These are phyloP conservation scores for Perilla frutescens DNA, from an alignment of 257 asterid species.

Conservation along the genomic window DNA sequence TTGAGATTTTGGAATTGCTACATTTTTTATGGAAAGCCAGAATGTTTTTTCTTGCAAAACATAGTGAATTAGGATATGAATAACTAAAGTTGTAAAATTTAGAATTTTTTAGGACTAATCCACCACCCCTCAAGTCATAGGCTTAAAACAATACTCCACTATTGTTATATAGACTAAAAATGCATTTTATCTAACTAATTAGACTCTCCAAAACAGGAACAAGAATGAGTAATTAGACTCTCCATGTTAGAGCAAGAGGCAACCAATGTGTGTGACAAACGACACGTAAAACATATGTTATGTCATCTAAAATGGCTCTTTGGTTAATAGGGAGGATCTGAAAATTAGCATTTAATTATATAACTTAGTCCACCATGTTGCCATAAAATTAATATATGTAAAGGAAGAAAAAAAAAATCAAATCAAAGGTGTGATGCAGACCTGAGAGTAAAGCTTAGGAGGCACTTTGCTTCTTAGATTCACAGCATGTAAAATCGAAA, in stretches of 20 bases:
- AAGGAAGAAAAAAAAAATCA: background rate
- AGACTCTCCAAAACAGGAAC: too few relatives aligned
- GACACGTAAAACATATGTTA: constrained; percentile 63
- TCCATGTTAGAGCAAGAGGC: constrained; percentile 86
- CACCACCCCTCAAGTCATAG: too few relatives aligned
- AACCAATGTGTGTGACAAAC: constrained; percentile 71
- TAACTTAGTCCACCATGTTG: constrained; percentile 8
- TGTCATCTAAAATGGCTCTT: constrained; percentile 64
- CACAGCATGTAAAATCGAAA: constrained; percentile 58
- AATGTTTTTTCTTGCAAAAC: too few relatives aligned
- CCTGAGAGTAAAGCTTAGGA: constrained; percentile 59
- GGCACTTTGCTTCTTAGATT: constrained; percentile 61
- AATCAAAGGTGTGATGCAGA: constrained; percentile 29
- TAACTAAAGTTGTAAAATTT: too few relatives aligned
- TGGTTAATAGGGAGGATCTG: constrained; percentile 67
- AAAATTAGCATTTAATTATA: constrained; percentile 26
- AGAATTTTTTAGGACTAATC: too few relatives aligned
- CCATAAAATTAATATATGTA: background rate
- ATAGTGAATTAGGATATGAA: too few relatives aligned
- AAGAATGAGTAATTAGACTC: too few relatives aligned
- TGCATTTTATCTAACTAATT: too few relatives aligned
- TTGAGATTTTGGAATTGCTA: too few relatives aligned
- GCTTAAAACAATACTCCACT: too few relatives aligned
- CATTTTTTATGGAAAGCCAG: too few relatives aligned
- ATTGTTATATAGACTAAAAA: too few relatives aligned